phyloP scores from a whole-genome alignment of 2,329 filamentous ascomycete genomes.

The Stagonosporopsis chrysanthemi region DNA sequence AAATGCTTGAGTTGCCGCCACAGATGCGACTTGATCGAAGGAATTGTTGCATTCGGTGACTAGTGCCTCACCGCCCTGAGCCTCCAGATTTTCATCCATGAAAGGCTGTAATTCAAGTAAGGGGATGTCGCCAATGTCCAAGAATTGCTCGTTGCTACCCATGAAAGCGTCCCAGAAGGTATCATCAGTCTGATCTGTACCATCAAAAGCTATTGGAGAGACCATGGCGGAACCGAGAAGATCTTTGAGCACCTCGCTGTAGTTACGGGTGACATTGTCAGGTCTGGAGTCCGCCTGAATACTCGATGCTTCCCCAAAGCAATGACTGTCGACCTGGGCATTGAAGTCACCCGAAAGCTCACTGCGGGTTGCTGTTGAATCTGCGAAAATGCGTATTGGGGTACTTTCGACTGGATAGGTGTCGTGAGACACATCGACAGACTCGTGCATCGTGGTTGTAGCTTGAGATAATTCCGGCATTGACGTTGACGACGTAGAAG shows the following conservation, averaged over 20 bases:
- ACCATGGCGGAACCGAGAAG: not conserved
- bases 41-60: not conserved
- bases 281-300: not conserved
- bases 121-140: not conserved
- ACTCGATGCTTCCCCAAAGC: not conserved
- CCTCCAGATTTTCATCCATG: not conserved
- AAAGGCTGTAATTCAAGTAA: not conserved
- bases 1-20: not conserved
- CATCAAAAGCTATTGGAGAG: not conserved
- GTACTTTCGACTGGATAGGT: too few relatives aligned
- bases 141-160: not conserved
- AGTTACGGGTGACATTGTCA: not conserved
- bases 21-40: not conserved
- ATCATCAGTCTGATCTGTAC: not conserved
- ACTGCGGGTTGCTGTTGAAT: too few relatives aligned
- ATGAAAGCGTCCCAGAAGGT: not conserved
- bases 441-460: too few relatives aligned
- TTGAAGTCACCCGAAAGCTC: too few relatives aligned
- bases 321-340: too few relatives aligned
- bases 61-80: not conserved
- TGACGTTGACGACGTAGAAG: too few relatives aligned
- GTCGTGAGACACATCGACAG: too few relatives aligned
- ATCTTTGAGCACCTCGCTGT: not conserved
- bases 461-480: too few relatives aligned
- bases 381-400: too few relatives aligned